Evolutionary conservation across 2,329 filamentous ascomycete species (phyloP), one percentile per base, ranked within the genome.

Genomic region (Fusarium tjaetaba): DNA sequence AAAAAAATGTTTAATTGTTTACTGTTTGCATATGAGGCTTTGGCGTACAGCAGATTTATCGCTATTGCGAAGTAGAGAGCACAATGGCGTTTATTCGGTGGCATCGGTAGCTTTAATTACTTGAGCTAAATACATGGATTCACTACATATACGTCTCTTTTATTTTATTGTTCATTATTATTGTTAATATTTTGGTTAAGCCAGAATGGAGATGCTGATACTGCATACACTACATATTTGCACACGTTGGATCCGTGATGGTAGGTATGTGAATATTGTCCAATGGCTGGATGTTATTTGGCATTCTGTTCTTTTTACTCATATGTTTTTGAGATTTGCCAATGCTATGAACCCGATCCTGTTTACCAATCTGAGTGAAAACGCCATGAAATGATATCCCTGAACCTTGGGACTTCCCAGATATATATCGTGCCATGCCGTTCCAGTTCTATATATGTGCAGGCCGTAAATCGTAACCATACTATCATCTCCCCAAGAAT

Each of bases 1-100:
- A 34, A 74, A 62, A 66, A 46, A 74, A 61, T 62, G 61, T 58
- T 65, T 75, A 73, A 78, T 73, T 65, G 67, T 63, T 73, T 74
- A 72, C 73, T 72, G 61, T 67, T 60, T 72, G 60, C 71, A 39
- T 24, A 60, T 64, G 39, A 58, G 59, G 39, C 24, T 34, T 48
- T 53, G 59, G 48, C 52, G 60, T 46, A 53, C 48, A 65, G 64
- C 66, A 69, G 56, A 38, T 42, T 70, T 58, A 28, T 59, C 39
- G 26, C 43, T 32, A 65, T 49, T 30, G 38, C 39, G 45, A 45
- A 42, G 28, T 39, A 41, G 32, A 45, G 28, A 41, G 65, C 41
- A 70, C 39, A 34, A 65, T 24, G 65, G 67, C 52, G 67, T 70
- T 69, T 32, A 30, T 57, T 62, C 20, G 36, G 51, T 34, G 56